Conservation (phyloP, 2,329 filamentous ascomycete species). For the Trichoderma sp. region DNA sequence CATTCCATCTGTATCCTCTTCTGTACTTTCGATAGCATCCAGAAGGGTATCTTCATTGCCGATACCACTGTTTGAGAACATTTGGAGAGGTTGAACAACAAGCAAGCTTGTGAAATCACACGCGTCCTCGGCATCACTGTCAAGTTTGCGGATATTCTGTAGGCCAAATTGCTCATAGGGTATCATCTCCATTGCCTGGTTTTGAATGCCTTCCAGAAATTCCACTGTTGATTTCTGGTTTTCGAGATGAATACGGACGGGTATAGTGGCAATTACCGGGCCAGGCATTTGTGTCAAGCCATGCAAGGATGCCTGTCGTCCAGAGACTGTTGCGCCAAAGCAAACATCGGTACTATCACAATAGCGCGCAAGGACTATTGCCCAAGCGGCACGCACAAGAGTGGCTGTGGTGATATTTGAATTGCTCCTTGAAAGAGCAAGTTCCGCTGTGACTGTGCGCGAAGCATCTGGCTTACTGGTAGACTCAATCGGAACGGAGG, state of each 20-base stretch:
- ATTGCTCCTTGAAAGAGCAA: neutral
- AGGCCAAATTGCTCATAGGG: neutral
- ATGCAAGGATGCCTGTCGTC: neutral
- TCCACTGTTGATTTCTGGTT: neutral
- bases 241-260: neutral
- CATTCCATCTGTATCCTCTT: neutral
- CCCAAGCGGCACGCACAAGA: neutral
- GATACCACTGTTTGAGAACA: neutral
- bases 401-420: neutral
- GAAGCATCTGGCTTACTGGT: neutral
- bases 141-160: neutral
- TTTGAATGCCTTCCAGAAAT: neutral
- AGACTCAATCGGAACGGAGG: neutral
- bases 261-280: neutral
- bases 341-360: neutral
- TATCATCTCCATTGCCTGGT: neutral
- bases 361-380: neutral
- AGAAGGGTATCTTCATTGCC: neutral
- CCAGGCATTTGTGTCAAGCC: neutral
- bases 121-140: neutral
- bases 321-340: neutral
- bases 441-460: neutral
- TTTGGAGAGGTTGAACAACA: neutral
- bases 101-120: neutral
- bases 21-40: neutral